Base-by-base conservation (phyloP, 2,329 filamentous ascomycete genomes). In the Aspergillaceae sp. region DNA sequence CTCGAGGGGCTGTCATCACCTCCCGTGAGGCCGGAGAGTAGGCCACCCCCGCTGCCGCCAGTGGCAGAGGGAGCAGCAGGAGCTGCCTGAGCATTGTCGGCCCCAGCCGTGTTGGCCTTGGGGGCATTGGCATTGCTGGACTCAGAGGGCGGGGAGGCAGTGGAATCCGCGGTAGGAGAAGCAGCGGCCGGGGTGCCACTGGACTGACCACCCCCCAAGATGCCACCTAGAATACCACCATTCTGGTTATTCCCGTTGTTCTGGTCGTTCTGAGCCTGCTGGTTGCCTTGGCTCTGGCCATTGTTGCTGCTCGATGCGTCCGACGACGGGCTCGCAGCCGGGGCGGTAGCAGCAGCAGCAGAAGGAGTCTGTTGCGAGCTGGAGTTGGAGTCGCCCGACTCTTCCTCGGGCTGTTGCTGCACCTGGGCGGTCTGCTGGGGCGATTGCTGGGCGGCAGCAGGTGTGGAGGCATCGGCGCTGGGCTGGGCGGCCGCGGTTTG, bases 401-500 rank as follows among this genome's bases (percentile, higher is more conserved):
- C 8, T 19, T 26, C 36, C 19, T 38, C 11, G 27, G 36, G 26
- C 26, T 38, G n/a, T 26, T 26, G 11, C 36, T 38, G 36, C 9
- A 29, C 40, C 40, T 32, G 40, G 8, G 40, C 29, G 6, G 28
- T 30, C 29, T 35, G 8, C 8, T 43, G 29, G 28, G 40, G 28
- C 9, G 29, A 28, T 29, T 41, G 40, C 29, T 41, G 40, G 10
- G 27, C 19, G 40, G 28, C 28, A 19, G 27, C 30, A 29, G 40
- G 29, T 10, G 28, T 11, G n/a, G 40, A 29, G 10, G 29, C 40
- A 29, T 32, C 30, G 40, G 28, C 40, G 19, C 19, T 19, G 19
- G 19, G 19, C 19, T 50, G 48, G 35, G 49, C 41, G 33, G 30
- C 41, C 8, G 48, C 42, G 19, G 48, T 46, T 38, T 48, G 36